Evolutionary conservation across 805 yeast species (phyloP).

Genomic region (Aciculoconidium aculeatum): DNA sequence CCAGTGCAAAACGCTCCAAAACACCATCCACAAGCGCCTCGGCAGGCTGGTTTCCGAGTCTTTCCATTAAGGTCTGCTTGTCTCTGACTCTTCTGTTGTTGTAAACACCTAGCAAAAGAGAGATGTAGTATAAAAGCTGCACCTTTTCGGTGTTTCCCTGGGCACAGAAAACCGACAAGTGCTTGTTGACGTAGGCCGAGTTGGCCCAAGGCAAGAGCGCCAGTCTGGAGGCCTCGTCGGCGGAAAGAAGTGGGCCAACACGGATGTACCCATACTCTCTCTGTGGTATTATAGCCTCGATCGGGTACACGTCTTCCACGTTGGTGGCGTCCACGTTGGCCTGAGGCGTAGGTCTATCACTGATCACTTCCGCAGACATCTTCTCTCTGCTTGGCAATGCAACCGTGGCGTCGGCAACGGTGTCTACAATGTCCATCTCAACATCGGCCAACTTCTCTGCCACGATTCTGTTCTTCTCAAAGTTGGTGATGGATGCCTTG

Average conservation of each 20-base stretch:
- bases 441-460: constrained; percentile 69
- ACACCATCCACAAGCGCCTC: constrained; percentile 67
- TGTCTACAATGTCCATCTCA: constrained; percentile 77
- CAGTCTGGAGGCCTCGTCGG: constrained; percentile 39
- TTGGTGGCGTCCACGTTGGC: constrained; percentile 73
- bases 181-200: constrained; percentile 51
- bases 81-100: constrained; percentile 58
- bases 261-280: constrained; percentile 60
- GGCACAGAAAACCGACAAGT: constrained; percentile 32
- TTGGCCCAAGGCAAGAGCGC: constrained; percentile 58
- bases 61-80: constrained; percentile 54
- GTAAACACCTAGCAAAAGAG: constrained; percentile 76
- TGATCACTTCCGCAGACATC: constrained; percentile 49
- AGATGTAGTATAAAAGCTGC: constrained; percentile 72
- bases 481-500: constrained; percentile 77
- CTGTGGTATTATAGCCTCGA: constrained; percentile 62
- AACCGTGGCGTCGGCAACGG: constrained; percentile 63
- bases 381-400: constrained; percentile 68
- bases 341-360: constrained; percentile 79
- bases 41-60: constrained; percentile 61
- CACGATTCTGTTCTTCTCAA: constrained; percentile 81
- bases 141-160: constrained; percentile 48
- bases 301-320: constrained; percentile 78
- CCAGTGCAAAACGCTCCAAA: constrained; percentile 64
- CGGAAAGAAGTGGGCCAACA: constrained; percentile 50